phyloP scores from a whole-genome alignment of 768 basidiomycete genomes.

The Boletus sensibilis region DNA sequence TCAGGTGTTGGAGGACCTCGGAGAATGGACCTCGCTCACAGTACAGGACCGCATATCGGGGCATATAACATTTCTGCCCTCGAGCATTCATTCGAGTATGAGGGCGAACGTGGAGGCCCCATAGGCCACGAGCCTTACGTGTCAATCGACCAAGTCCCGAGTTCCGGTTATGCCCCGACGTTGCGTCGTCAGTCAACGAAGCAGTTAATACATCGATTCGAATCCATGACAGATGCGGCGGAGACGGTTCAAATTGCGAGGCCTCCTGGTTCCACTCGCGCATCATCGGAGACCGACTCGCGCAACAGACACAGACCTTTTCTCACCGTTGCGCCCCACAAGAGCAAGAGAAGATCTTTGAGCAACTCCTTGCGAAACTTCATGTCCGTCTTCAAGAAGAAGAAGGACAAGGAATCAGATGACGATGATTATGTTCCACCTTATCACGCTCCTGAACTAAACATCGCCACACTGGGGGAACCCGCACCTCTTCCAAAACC shows the following conservation, averaged over 20 bases:
- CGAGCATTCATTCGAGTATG: background rate
- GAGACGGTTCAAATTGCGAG: constrained; percentile 5
- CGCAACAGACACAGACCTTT: constrained; percentile 17
- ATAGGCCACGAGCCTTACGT: background rate
- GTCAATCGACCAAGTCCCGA: constrained; percentile 1
- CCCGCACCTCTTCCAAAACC: background rate
- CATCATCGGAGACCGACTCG: constrained; percentile 16
- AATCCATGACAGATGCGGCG: constrained; percentile 39
- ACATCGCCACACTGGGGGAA: background rate
- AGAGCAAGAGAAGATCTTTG: constrained; percentile 50
- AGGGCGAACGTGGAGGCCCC: background rate
- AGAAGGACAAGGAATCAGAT: constrained; percentile 30
- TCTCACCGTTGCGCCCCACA: constrained; percentile 26
- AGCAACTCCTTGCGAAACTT: constrained; percentile 65
- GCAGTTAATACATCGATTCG: constrained; percentile 53
- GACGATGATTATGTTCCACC: constrained; percentile 20
- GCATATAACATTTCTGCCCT: background rate
- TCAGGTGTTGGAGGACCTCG: constrained; percentile 23
- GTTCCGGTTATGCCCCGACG: background rate
- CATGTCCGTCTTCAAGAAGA: constrained; percentile 60
- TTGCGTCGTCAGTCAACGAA: constrained; percentile 44
- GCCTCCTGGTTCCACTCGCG: constrained; percentile 11
- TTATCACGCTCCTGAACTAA: constrained; percentile 7
- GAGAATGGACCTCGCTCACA: constrained; percentile 5
- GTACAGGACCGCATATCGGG: background rate